Conservation (phyloP, 768 basidiomycete species). For the Kwoniella heveanensis region DNA sequence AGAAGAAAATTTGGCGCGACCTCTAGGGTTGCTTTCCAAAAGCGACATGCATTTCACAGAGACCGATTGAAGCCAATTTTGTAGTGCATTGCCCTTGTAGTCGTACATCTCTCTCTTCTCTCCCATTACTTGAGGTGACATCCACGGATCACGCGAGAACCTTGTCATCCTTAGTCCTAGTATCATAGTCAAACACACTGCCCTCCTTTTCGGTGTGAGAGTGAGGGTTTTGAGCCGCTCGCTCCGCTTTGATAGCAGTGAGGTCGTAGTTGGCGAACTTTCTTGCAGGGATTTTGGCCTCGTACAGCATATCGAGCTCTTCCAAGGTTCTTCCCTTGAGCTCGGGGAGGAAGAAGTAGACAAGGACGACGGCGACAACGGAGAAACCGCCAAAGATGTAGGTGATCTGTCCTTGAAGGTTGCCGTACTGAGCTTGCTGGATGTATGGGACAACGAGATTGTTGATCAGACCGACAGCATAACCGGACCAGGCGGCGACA, state of each 20-base stretch:
- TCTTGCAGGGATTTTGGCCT: conserved; percentile 19
- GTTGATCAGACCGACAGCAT: conserved; percentile 29
- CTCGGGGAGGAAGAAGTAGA: conserved; percentile 38
- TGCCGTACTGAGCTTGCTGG: conserved; percentile 34
- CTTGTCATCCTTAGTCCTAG: background rate
- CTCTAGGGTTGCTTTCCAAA: too few relatives aligned
- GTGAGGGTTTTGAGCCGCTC: conserved; percentile 2
- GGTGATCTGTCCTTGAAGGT: conserved; percentile 32
- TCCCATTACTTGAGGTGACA: too few relatives aligned
- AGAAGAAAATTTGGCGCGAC: too few relatives aligned
- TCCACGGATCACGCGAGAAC: too few relatives aligned
- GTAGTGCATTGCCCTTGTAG: too few relatives aligned
- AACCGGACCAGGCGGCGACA: conserved; percentile 26
- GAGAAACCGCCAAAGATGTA: conserved; percentile 28
- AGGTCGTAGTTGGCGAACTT: conserved; percentile 11
- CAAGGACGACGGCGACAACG: conserved; percentile 12
- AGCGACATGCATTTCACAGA: too few relatives aligned
- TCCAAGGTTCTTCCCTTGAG: conserved; percentile 37
- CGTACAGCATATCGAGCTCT: conserved; percentile 39
- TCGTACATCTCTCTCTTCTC: too few relatives aligned
- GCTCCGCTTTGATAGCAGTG: conserved; percentile 4
- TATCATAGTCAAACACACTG: background rate
- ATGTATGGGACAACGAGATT: conserved; percentile 40
- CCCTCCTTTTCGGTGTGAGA: background rate
- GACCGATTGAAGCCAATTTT: too few relatives aligned